A percentile compares a stretch with the other conserved stretches of the same genome.
These are phyloP conservation scores for Leccinum arenicola DNA, from an alignment of 768 basidiomycete genomes.

Conservation along the genomic window DNA sequence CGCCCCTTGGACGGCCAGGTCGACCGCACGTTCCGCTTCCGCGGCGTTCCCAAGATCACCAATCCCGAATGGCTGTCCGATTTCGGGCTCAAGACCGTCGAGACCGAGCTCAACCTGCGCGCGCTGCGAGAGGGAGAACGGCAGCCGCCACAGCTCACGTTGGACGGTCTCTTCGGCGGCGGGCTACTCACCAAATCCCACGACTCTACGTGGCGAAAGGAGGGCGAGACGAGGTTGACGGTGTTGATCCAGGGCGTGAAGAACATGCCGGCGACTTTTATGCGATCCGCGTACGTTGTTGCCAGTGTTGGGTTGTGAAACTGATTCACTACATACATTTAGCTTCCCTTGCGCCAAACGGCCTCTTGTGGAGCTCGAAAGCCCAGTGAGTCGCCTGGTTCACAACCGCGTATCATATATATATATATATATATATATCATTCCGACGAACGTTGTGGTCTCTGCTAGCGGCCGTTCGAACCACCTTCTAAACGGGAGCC, in stretches of 20 bases:
- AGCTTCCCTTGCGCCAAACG: constrained; percentile 32
- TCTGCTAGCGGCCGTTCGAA: no score
- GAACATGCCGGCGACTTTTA: constrained; percentile 38
- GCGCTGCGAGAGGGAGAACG: constrained; percentile 21
- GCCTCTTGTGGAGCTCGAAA: constrained; percentile 32
- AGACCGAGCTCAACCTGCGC: constrained; percentile 43
- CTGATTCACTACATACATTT: not conserved
- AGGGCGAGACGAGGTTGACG: constrained; percentile 29
- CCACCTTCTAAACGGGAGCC: constrained; percentile 83
- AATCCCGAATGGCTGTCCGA: constrained; percentile 49
- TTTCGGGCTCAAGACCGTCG: constrained; percentile 39
- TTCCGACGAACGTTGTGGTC: not conserved
- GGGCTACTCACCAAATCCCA: constrained; percentile 13
- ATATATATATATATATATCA: not conserved
- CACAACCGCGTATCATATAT: not conserved
- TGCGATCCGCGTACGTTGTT: constrained; percentile 33
- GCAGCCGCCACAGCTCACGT: constrained; percentile 29
- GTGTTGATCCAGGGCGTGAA: constrained; percentile 44
- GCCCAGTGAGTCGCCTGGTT: constrained; percentile 22
- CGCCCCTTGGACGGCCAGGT: constrained; percentile 31
- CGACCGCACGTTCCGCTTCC: constrained; percentile 42
- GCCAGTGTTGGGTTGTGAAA: not conserved
- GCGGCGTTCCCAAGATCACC: constrained; percentile 48
- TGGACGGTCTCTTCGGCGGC: constrained; percentile 34
- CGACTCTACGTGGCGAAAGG: constrained; percentile 14